Evolutionary conservation across 2,329 filamentous ascomycete species (phyloP).

Genomic region (Aureobasidium mangrovei): DNA sequence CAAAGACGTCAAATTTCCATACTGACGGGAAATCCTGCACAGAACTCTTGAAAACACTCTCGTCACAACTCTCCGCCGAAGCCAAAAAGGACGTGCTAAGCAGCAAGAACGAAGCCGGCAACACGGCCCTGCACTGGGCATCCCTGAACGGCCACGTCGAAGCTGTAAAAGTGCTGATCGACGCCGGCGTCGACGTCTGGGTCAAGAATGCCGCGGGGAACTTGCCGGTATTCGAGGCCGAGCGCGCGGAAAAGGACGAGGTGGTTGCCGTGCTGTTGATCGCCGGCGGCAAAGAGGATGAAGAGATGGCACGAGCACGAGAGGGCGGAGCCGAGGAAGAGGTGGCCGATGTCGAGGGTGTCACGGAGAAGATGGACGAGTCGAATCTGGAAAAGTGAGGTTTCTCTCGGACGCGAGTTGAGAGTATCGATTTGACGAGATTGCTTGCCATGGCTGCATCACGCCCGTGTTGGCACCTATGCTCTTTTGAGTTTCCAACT

Average conservation of each 20-base stretch:
- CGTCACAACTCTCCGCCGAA: constrained; percentile 15
- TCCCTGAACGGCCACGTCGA: constrained; percentile 79
- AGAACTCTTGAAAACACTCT: constrained; percentile 17
- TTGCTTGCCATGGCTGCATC: too few relatives aligned
- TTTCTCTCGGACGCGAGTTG: too few relatives aligned
- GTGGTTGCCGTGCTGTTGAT: constrained; percentile 41
- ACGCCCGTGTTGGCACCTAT: too few relatives aligned
- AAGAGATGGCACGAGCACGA: constrained; percentile 20
- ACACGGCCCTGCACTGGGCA: constrained; percentile 91
- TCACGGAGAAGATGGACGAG: constrained; percentile 4
- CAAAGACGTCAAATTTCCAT: not conserved
- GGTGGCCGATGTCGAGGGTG: constrained; percentile 10
- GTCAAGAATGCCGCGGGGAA: constrained; percentile 78
- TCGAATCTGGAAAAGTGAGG: constrained; percentile 9
- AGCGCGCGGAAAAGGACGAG: constrained; percentile 40
- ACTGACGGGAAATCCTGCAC: not conserved
- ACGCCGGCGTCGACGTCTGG: constrained; percentile 66
- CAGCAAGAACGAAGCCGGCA: constrained; percentile 68
- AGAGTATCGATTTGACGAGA: too few relatives aligned
- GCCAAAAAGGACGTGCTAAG: constrained; percentile 47
- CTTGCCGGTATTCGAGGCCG: constrained; percentile 45
- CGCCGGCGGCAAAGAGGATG: constrained; percentile 35
- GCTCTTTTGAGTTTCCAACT: too few relatives aligned
- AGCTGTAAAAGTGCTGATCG: constrained; percentile 67
- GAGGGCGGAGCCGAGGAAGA: constrained; percentile 14